A percentile compares a stretch with the other conserved stretches of the same genome.
phyloP scores from a whole-genome alignment of 805 yeast species.

The Wickerhamiella dianesei region DNA sequence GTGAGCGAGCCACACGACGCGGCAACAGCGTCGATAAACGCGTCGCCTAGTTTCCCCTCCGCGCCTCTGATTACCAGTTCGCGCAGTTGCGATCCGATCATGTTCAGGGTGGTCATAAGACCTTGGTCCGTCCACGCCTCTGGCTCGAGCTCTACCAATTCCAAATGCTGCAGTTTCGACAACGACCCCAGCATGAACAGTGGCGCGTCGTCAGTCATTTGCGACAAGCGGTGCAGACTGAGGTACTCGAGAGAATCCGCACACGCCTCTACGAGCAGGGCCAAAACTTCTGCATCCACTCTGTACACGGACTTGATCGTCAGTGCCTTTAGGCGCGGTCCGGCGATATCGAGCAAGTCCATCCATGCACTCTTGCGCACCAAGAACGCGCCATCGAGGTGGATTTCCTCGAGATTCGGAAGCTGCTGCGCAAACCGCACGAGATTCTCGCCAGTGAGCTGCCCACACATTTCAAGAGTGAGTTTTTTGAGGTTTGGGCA shows the following conservation, averaged over 20 bases:
- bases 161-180: constrained; percentile 40
- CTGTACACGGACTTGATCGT: constrained; percentile 74
- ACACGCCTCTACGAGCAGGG: constrained; percentile 47
- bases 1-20: constrained; percentile 37
- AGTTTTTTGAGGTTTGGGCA: constrained; percentile 61
- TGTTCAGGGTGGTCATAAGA: constrained; percentile 39
- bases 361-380: constrained; percentile 70
- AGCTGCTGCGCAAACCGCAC: constrained; percentile 44
- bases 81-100: constrained; percentile 43
- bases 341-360: constrained; percentile 48
- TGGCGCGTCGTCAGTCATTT: constrained; percentile 42
- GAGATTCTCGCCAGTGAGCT: constrained; percentile 64
- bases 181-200: constrained; percentile 52
- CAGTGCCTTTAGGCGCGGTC: constrained; percentile 41
- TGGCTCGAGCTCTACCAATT: constrained; percentile 49
- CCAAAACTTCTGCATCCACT: constrained; percentile 52
- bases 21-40: constrained; percentile 38
- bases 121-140: constrained; percentile 60
- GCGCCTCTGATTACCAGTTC: constrained; percentile 61
- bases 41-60: constrained; percentile 38
- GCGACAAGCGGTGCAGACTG: constrained; percentile 58
- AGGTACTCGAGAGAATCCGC: constrained; percentile 38
- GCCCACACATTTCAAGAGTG: constrained; percentile 85
- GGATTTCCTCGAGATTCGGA: constrained; percentile 37
- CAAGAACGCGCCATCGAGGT: constrained; percentile 83